A percentile compares a stretch with the other conserved stretches of the same genome.
These are phyloP conservation scores for Nothophoma quercina DNA, from an alignment of 2,329 filamentous ascomycete genomes.

Conservation along the genomic window DNA sequence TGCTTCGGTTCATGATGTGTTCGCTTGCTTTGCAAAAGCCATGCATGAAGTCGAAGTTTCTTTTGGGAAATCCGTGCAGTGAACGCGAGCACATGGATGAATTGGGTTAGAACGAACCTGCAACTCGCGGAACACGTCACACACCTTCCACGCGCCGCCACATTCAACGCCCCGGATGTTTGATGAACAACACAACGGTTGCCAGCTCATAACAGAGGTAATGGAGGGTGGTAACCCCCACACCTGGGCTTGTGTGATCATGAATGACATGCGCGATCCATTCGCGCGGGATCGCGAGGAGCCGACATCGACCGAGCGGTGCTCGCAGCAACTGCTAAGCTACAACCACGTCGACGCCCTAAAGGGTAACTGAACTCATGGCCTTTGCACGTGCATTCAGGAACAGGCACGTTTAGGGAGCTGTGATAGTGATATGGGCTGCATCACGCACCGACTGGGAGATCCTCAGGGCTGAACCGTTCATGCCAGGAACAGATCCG, in stretches of 20 bases:
- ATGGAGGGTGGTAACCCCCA: slow-evolving; percentile 30
- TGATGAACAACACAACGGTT: slow-evolving; percentile 39
- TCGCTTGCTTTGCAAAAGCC: slow-evolving; percentile 2
- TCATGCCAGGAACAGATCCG: slow-evolving; percentile 33
- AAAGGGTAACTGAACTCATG: slow-evolving; percentile 33
- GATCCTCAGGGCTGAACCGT: slow-evolving; percentile 39
- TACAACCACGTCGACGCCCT: slow-evolving; percentile 15
- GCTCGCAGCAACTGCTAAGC: slow-evolving; percentile 17
- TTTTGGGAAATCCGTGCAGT: slow-evolving; percentile 14
- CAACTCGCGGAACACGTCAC: slow-evolving; percentile 35
- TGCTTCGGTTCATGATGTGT: background rate
- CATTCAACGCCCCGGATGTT: slow-evolving; percentile 23
- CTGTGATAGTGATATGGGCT: slow-evolving; percentile 38
- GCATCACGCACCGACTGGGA: slow-evolving; percentile 33
- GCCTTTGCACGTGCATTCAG: slow-evolving; percentile 35
- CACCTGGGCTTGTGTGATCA: slow-evolving; percentile 23
- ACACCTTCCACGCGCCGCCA: slow-evolving; percentile 28
- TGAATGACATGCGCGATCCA: slow-evolving; percentile 11
- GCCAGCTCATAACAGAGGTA: slow-evolving; percentile 35
- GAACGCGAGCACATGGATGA: slow-evolving; percentile 14
- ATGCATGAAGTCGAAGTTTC: slow-evolving; percentile 17
- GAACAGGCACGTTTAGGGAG: slow-evolving; percentile 30
- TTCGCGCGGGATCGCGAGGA: slow-evolving; percentile 19
- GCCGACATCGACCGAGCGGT: slow-evolving; percentile 26
- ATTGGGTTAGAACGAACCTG: slow-evolving; percentile 25